Evolutionary conservation across 306 rosid species (phyloP).

Genomic region (Pterocarpus santalinus): DNA sequence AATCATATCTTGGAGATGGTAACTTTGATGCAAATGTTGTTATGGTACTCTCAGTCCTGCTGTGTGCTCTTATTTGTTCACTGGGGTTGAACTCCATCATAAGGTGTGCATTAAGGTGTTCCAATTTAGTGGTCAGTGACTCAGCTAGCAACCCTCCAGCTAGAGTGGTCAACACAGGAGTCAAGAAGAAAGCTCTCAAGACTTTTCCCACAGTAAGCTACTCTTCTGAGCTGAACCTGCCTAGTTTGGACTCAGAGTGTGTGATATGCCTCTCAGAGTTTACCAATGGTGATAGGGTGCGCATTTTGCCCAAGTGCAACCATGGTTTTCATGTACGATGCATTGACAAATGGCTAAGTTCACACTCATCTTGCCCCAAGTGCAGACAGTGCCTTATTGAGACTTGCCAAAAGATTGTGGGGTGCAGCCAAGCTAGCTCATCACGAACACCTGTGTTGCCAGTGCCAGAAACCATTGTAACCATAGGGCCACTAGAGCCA

Average conservation of each 20-base stretch:
- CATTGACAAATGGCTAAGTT: constrained; percentile 88
- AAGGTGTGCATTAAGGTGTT: constrained; percentile 81
- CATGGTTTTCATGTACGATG: constrained; percentile 90
- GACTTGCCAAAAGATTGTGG: constrained; percentile 81
- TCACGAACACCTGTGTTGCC: constrained; percentile 43
- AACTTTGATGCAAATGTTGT: constrained; percentile 86
- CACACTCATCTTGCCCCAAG: constrained; percentile 93
- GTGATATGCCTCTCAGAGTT: constrained; percentile 84
- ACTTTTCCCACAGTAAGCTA: constrained; percentile 67
- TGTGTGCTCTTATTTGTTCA: constrained; percentile 89
- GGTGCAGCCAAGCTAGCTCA: constrained; percentile 52
- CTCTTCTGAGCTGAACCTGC: constrained; percentile 62
- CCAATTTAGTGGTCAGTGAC: constrained; percentile 53
- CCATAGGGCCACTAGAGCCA: constrained; percentile 64
- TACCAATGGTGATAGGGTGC: constrained; percentile 61
- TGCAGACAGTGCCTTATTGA: constrained; percentile 85
- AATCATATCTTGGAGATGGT: constrained; percentile 54
- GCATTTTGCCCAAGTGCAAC: constrained; percentile 85
- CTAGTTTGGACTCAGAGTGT: constrained; percentile 76
- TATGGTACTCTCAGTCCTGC: constrained; percentile 91
- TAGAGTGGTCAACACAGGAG: constrained; percentile 59
- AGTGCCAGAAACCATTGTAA: constrained; percentile 54
- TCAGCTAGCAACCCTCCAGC: constrained; percentile 35
- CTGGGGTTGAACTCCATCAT: constrained; percentile 85
- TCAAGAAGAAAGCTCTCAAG: constrained; percentile 81